These are phyloP conservation scores for Solanum gandarillasii DNA, from an alignment of 257 asterid genomes.

Conservation along the genomic window DNA sequence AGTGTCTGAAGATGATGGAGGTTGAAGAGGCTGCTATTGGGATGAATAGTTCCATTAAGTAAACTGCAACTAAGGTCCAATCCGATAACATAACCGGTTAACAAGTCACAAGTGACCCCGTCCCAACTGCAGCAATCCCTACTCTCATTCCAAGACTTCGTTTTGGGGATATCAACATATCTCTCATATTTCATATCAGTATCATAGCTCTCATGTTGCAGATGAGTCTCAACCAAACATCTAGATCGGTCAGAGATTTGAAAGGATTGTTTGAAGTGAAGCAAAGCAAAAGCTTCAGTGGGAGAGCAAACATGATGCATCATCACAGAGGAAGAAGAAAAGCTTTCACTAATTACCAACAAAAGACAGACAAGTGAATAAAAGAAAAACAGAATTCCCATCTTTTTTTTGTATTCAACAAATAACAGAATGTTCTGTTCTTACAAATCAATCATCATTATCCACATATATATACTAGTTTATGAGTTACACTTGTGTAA, in stretches of 20 bases:
- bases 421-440: neutral
- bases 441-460: neutral
- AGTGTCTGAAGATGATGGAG: neutral
- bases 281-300: neutral
- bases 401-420: neutral
- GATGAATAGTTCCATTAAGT: neutral
- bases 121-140: neutral
- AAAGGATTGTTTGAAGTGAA: neutral
- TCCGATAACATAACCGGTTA: neutral
- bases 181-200: too few relatives aligned
- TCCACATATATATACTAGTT: neutral
- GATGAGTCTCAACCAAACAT: fast-evolving
- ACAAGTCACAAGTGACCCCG: neutral
- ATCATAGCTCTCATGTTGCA: too few relatives aligned
- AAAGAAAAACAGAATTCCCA: neutral
- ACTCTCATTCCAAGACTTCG: neutral
- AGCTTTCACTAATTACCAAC: neutral
- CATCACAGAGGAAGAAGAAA: neutral
- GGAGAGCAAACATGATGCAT: neutral
- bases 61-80: neutral
- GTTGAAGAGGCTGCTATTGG: neutral
- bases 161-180: neutral
- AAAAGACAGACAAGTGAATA: neutral
- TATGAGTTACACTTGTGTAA: too few relatives aligned
- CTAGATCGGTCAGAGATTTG: neutral